Evolutionary conservation across 495 filamentous ascomycete genomes (phyloP).

Genomic region (Monascus purpureus): DNA sequence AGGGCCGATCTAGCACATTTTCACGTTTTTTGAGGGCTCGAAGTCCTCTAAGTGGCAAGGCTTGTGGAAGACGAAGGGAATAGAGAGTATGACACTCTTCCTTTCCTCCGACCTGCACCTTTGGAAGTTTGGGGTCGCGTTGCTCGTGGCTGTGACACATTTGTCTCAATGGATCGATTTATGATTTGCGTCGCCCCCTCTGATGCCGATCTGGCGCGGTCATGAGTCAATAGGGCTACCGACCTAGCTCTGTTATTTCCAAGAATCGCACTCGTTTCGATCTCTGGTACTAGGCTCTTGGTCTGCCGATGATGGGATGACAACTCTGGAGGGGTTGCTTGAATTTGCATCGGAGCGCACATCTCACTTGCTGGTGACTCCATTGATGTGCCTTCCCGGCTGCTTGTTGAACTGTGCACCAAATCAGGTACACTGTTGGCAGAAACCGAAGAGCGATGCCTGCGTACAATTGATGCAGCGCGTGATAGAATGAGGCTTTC

Average conservation of each 20-base stretch:
- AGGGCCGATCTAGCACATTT: no score
- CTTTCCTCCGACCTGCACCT: constrained; percentile 15
- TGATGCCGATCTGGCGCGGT: constrained; percentile 25
- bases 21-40: no score
- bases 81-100: constrained; percentile 31
- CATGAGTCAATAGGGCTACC: constrained; percentile 9
- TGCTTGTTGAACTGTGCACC: constrained; percentile 32
- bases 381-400: constrained; percentile 26
- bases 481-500: constrained; percentile 40
- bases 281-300: constrained; percentile 23
- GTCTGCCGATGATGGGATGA: constrained; percentile 27
- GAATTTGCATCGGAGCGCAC: constrained; percentile 8
- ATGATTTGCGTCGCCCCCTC: constrained; percentile 11
- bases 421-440: constrained; percentile 43
- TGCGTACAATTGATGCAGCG: constrained; percentile 33
- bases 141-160: background rate
- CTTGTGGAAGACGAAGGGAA: constrained; percentile 19
- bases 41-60: constrained; percentile 1
- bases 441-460: constrained; percentile 42
- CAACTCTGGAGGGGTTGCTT: constrained; percentile 11
- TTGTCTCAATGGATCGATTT: background rate
- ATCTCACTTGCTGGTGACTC: constrained; percentile 8
- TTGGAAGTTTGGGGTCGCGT: constrained; percentile 8
- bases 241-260: constrained; percentile 8
- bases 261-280: constrained; percentile 16